Percentiles rank a stretch among this genome's conserved stretches.
These are phyloP conservation scores for Aspergillus japonicus DNA, from an alignment of 2,329 filamentous ascomycete genomes.

Conservation along the genomic window DNA sequence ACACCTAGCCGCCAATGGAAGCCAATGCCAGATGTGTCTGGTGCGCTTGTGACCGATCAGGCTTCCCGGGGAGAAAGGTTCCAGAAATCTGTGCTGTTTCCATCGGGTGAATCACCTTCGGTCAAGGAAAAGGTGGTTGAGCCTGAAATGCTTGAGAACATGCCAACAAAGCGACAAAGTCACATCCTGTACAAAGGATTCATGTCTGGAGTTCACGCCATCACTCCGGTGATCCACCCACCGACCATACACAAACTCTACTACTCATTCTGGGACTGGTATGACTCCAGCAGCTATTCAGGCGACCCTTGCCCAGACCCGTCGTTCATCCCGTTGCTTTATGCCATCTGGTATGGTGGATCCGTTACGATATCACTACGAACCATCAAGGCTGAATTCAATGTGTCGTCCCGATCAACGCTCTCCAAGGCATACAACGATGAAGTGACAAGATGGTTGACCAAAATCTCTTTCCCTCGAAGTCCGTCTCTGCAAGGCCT, in stretches of 20 bases:
- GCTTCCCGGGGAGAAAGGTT: slow-evolving; percentile 31
- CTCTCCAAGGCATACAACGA: slow-evolving; percentile 43
- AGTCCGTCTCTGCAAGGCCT: slow-evolving; percentile 47
- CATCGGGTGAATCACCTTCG: slow-evolving; percentile 37
- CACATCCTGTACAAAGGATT: slow-evolving; percentile 49
- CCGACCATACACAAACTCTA: slow-evolving; percentile 43
- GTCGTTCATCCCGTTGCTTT: slow-evolving; percentile 46
- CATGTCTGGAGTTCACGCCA: slow-evolving; percentile 48
- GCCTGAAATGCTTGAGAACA: slow-evolving; percentile 41
- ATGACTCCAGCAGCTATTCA: slow-evolving; percentile 38
- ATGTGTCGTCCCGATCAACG: slow-evolving; percentile 33
- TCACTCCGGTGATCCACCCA: slow-evolving; percentile 47
- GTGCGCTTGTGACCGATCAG: slow-evolving; percentile 6
- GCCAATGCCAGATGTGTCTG: slow-evolving; percentile 18
- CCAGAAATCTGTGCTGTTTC: slow-evolving; percentile 39
- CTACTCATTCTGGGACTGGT: slow-evolving; percentile 48
- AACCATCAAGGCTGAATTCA: slow-evolving; percentile 43
- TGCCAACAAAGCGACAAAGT: slow-evolving; percentile 47
- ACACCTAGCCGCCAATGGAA: slow-evolving; percentile 22
- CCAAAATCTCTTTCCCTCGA: slow-evolving; percentile 45
- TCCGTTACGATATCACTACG: slow-evolving; percentile 46
- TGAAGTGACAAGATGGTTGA: slow-evolving; percentile 45
- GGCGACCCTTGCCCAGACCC: slow-evolving; percentile 40
- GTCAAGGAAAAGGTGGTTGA: slow-evolving; percentile 34
- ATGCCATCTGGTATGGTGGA: slow-evolving; percentile 51